Base-by-base conservation (phyloP, 192 early-diverging fungal species). In the Linnemannia schmuckeri region DNA sequence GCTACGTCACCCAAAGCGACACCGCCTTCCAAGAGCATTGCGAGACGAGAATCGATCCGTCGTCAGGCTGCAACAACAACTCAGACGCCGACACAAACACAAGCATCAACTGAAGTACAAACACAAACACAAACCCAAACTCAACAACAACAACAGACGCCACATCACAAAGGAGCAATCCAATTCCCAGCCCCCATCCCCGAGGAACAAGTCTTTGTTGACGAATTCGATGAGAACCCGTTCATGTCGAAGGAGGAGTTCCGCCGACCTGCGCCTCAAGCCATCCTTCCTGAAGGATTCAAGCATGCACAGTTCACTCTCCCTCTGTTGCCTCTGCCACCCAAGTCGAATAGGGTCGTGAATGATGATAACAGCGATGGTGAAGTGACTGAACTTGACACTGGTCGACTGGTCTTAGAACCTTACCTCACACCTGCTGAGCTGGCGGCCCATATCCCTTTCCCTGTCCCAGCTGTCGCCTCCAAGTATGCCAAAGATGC, bases 231-330 rank as follows among this genome's bases (percentile, higher is more conserved):
- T 47, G 70, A 66, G 3, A 57, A 71, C 17, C 54, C 54, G 15
- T 80, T 68, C 24, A 42, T 35, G 46, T 15, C 42, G 63, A 74
- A 81, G 40, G 72, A 79, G 40, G 78, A 79, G 27, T 37, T 79
- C 33, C 12, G 22, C 10, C 33, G 78, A 42, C 47, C 22, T 35
- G 27, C 78, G n/a, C 78, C 78, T 15, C 78, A 79, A 40, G 78
- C 70, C 5, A 72, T 79, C 8, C 70, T 79, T 24, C 78, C 70
- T 17, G 52, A 52, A 3, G 78, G 24, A 15, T 70, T 49, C 24
- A 66, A 72, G 37, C 78, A 42, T 24, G 52, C 69, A 8, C 41
- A 41, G 49, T 61, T 72, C 35, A 79, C 78, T 30, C 57, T 38
- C 15, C 42, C 20, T 38, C 66, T 72, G 7, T n/a, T 37, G 3